Evolutionary conservation across 352 stramenopile genomes (phyloP), one percentile per base, ranked within the genome.

Genomic region (Achlya hypogyna): DNA sequence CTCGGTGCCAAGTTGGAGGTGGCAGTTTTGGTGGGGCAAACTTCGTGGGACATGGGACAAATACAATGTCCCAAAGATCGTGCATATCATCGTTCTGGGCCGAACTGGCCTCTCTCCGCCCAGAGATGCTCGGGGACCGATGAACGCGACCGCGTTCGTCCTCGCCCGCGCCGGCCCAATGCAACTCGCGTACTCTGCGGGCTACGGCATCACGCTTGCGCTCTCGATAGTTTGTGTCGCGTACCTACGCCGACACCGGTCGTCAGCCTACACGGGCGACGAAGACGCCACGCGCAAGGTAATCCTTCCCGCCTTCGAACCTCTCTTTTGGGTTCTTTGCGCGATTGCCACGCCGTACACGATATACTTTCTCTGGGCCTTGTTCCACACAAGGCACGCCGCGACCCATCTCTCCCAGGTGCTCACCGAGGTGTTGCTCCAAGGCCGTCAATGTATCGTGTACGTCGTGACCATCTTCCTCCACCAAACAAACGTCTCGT

Each of bases 251-350:
- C 72, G 74, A 62, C 87, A 86, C 56, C 78, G 82, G 14, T 68
- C 78, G 31, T 71, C 81, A 2, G 82, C 80, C 14, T 64, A 82
- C 29, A 73, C 69, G 28, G 78, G 82, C 10, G 72, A 90, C 52
- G 62, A 70, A 0, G 70, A 68, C 0, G 83, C 83, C 2, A 80
- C 81, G 10, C 73, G 78, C 16, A 79, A 82, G 67, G 76, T 91
- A 27, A 75, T 92, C 16, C 53, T 92, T 2, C 84, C 84, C 4
- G 76, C 82, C 0, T 93, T 89, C 45, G 78, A 91, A 63, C 80
- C 82, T 29, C 59, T 90, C 14, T 58, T 93, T 20, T 82, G 77
- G 71, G 62, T 88, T 1, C 63, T 93, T n/a, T 72, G 68, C n/a
- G 35, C 49, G 5, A 62, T 82, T 14, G 72, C 54, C 8, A 5